A percentile compares a stretch with the other conserved stretches of the same genome.
These are phyloP conservation scores for Brassica napus DNA, from an alignment of 345 rosid genomes.

Conservation along the genomic window DNA sequence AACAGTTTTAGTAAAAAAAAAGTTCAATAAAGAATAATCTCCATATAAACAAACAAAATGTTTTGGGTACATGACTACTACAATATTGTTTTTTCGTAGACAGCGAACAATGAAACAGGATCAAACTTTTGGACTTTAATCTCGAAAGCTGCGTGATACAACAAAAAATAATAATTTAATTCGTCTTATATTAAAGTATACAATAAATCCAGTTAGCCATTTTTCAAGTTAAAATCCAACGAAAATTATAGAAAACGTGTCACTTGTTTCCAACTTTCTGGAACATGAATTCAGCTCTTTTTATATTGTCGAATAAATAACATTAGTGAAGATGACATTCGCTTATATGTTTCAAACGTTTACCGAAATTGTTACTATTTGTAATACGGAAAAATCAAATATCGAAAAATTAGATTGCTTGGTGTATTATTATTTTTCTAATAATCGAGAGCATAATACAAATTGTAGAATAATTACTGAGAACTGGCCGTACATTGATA, in stretches of 20 bases:
- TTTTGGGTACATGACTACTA: constrained; percentile 12
- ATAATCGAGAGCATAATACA: background rate
- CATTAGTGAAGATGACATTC: background rate
- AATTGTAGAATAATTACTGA: constrained; percentile 26
- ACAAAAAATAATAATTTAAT: constrained; percentile 10
- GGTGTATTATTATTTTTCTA: background rate
- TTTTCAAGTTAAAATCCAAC: background rate
- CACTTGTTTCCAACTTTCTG: constrained; percentile 13
- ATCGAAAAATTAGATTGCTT: background rate
- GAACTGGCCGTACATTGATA: constrained; percentile 39
- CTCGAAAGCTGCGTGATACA: constrained; percentile 34
- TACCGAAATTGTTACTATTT: background rate
- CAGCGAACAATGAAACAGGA: constrained; percentile 27
- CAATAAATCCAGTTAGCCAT: constrained; percentile 18
- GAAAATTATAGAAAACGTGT: constrained; percentile 23
- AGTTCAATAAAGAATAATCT: background rate
- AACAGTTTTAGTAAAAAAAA: background rate
- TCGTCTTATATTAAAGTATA: constrained; percentile 15
- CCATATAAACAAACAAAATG: constrained; percentile 22
- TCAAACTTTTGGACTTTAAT: constrained; percentile 8
- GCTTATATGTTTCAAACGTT: background rate
- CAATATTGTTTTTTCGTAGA: constrained; percentile 22
- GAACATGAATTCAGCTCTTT: constrained; percentile 1
- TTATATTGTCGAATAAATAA: background rate
- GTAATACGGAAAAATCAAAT: background rate